Evolutionary conservation across 495 filamentous ascomycete genomes (phyloP), one percentile per base, ranked within the genome.

Genomic region (Acidiella bohemica): DNA sequence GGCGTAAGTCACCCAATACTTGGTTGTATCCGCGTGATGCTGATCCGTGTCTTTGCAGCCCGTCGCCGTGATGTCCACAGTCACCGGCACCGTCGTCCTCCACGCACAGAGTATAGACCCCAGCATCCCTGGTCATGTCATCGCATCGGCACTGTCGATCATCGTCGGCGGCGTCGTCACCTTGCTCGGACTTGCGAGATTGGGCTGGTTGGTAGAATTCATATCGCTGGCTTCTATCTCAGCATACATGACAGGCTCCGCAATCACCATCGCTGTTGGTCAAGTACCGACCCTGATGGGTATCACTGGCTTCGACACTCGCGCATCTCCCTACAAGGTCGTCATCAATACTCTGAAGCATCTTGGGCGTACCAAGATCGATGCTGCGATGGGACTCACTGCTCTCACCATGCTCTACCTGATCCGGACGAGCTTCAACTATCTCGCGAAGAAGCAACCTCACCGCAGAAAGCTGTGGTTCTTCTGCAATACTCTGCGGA

Each of bases 201-300:
- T 78, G 23, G 90, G 90, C 13, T 93, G 86, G 72, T 81, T 99
- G 21, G 92, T 96, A 12, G 90, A 97, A 45, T 79, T 96, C 54
- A 97, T 97, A 57, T 79, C 90, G 0, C 71, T 97, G 22, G 75
- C 84, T 1, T 80, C 90, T 1, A 92, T 96, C 37, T 84, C 81
- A 7, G 86, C 90, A 3, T 97, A 93, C 72, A 96, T 99, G 87
- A 96, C 90, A 1, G 90, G 90, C 5, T 93, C 90, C 0, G 92
- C 90, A 19, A 63, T 99, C 59, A 93, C 75, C 53, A 99, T 99
- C 55, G 75, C 75, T 24, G 68, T 76, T 29, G 88, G 90, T n/a
- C 90, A 99, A 62, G 71, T 95, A 21, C 75, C 81, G 1, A 70
- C 70, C 7, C 56, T 99, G 67, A 78, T 99, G 67, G 90, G 92